These are phyloP conservation scores for Scenedesmus sp. DNA, from an alignment of 163 green algal species.

Conservation along the genomic window DNA sequence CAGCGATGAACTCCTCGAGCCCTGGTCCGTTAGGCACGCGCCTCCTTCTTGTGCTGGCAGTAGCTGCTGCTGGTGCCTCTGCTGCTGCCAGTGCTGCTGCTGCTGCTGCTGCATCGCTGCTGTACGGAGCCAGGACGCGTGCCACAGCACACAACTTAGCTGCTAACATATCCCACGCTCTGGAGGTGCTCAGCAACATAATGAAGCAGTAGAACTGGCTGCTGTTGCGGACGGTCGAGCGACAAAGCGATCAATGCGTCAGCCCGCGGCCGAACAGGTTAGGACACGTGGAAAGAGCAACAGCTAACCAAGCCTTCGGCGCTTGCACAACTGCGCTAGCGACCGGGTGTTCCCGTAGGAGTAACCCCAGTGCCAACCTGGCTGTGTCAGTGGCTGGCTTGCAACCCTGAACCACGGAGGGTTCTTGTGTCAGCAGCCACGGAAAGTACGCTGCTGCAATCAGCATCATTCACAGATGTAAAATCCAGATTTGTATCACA, in stretches of 20 bases:
- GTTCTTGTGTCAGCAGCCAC: too few relatives aligned
- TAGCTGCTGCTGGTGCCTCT: background rate
- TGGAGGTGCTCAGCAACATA: background rate
- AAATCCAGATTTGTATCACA: too few relatives aligned
- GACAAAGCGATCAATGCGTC: background rate
- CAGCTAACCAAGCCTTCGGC: too few relatives aligned
- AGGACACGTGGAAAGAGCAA: too few relatives aligned
- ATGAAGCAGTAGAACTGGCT: background rate
- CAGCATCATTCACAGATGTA: too few relatives aligned
- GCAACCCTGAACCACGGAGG: too few relatives aligned
- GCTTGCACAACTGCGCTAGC: too few relatives aligned
- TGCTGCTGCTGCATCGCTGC: background rate
- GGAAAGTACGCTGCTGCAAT: too few relatives aligned
- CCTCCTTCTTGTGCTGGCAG: background rate
- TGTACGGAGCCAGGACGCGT: background rate
- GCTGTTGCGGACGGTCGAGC: background rate
- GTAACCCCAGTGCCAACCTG: too few relatives aligned
- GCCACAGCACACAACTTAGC: background rate
- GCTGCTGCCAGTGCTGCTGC: background rate
- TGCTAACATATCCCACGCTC: slow-evolving; percentile 1
- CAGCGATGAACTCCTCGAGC: background rate
- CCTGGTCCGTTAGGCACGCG: background rate
- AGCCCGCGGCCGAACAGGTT: background rate
- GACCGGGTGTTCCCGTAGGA: too few relatives aligned
- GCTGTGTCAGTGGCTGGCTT: too few relatives aligned